phyloP scores from a whole-genome alignment of 441 rosid genomes.

The Populus tomentosa region DNA sequence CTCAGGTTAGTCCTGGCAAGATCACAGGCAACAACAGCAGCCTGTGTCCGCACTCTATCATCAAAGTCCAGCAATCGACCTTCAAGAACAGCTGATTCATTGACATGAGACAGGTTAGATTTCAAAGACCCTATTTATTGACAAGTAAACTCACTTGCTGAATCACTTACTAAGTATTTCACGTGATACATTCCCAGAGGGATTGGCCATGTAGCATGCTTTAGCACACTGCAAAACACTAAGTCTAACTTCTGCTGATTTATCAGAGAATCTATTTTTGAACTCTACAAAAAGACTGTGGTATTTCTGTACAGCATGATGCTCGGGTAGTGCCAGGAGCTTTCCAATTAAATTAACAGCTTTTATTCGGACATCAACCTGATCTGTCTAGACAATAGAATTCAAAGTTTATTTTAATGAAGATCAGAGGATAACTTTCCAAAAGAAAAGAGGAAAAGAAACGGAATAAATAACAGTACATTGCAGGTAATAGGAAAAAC shows the following conservation, averaged over 20 bases:
- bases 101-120: conserved; percentile 18
- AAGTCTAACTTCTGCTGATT: conserved; percentile 87
- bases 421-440: conserved; percentile 1
- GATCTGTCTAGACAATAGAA: conserved; percentile 67
- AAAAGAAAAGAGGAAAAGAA: conserved; percentile 13
- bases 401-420: conserved; percentile 15
- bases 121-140: not conserved
- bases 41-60: conserved; percentile 81
- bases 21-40: conserved; percentile 77
- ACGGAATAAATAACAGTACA: not conserved
- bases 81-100: conserved; percentile 64
- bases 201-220: conserved; percentile 65
- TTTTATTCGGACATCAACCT: conserved; percentile 89
- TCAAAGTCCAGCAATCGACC: conserved; percentile 81
- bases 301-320: conserved; percentile 49
- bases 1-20: conserved; percentile 57
- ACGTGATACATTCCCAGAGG: conserved; percentile 44
- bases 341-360: conserved; percentile 72
- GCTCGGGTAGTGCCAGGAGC: conserved; percentile 59
- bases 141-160: conserved; percentile 5
- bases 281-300: conserved; percentile 71
- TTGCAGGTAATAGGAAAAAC: not conserved
- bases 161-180: conserved; percentile 58
- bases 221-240: conserved; percentile 68
- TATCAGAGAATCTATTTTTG: conserved; percentile 83